Evolutionary conservation across 805 yeast genomes (phyloP), one percentile per base, ranked within the genome.

Genomic region (Pichia kluyveri): DNA sequence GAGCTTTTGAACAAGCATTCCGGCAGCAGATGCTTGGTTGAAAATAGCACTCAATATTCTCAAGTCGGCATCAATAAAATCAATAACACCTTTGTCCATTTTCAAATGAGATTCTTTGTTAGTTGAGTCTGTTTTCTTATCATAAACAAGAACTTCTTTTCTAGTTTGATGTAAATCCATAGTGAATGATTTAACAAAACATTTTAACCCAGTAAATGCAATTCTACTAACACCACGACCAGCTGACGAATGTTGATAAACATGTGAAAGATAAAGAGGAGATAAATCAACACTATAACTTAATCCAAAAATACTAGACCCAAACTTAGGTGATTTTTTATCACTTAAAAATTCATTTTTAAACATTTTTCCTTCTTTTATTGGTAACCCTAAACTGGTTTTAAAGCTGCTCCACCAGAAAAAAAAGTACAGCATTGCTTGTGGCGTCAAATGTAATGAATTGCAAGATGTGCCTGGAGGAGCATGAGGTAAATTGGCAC

Each of bases 351-450:
- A 57, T 49, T 78, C 79, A 9, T 79, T 69, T 31, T 73, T 63
- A 68, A 87, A 91, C 26, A 93, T 60, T 1, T 67, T 63, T 0
- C 98, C 97, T 42, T 77, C 72, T 45, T 95, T 75, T 15, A 88
- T 76, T 0, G 98, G 96, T 19, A 90, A 69, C 45, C 88, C 79
- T 55, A 84, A 72, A 47, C 83, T 81, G 27, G 91, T 83, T n/a
- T 83, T 76, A 63, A 91, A 91, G 54, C 86, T 74, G 34, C 67
- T 66, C 96, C 96, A 90, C 98, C 98, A 93, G 5, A 64, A 60
- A 58, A 79, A 80, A 67, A 93, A 89, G 51, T 80, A 84, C 8
- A 67, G 60, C 54, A 91, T 71, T 0, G 82, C 75, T 5, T 69
- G 69, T 1, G 96, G 96, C 3, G 89, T 73, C 45, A 91, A 66